Percentiles rank a stretch among this genome's conserved stretches.
Evolutionary conservation across 352 stramenopile genomes (phyloP).

Genomic region (Phytophthora sansomeana): DNA sequence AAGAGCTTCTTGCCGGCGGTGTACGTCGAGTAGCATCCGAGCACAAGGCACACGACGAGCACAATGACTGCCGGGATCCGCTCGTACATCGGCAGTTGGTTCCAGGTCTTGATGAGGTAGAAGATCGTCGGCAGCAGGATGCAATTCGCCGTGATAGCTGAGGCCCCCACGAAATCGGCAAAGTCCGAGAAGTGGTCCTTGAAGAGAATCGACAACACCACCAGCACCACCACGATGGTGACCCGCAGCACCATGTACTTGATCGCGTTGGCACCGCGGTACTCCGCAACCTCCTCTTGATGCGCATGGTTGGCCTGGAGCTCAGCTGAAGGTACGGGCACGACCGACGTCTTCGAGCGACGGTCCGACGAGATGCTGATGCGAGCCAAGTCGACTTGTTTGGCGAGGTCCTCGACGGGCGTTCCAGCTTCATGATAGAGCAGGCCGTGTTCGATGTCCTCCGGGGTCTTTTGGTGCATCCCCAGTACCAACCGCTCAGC

Average conservation of each 20-base stretch:
- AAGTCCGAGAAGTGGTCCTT: conserved; percentile 53
- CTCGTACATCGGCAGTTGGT: conserved; percentile 45
- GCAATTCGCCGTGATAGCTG: conserved; percentile 37
- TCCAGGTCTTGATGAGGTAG: conserved; percentile 48
- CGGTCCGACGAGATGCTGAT: conserved; percentile 22
- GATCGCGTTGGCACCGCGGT: conserved; percentile 41
- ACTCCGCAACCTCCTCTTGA: conserved; percentile 33
- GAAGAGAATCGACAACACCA: conserved; percentile 41
- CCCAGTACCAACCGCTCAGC: conserved; percentile 46
- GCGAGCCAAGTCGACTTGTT: conserved; percentile 16
- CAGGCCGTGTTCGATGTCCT: conserved; percentile 20
- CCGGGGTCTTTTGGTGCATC: conserved; percentile 32
- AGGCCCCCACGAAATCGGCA: conserved; percentile 51
- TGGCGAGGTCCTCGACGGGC: conserved; percentile 16
- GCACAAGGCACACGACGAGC: conserved; percentile 32
- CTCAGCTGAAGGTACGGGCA: conserved; percentile 34
- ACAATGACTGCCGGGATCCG: conserved; percentile 32
- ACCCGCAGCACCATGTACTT: conserved; percentile 36
- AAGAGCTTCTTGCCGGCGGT: too few relatives aligned
- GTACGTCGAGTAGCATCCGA: too few relatives aligned
- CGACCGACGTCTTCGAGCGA: conserved; percentile 41
- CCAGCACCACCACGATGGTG: conserved; percentile 38
- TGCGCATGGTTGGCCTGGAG: conserved; percentile 16
- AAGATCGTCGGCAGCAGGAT: conserved; percentile 35
- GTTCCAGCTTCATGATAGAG: conserved; percentile 23